Conservation (phyloP, 495 filamentous ascomycete genomes). For the Hyaloscypha variabilis region DNA sequence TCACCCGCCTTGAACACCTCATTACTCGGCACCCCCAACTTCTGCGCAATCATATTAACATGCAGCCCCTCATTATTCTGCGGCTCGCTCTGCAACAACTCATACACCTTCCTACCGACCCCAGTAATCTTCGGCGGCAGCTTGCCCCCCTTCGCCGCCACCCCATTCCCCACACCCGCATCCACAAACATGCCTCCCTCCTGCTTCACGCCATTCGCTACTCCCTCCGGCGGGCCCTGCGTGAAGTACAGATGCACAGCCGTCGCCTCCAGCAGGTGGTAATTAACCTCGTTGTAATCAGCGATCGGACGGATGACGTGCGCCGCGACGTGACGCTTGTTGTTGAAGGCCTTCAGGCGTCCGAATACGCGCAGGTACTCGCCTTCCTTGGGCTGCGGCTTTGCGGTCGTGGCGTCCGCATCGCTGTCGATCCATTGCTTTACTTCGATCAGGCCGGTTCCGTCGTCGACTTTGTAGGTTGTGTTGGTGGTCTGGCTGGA, state of each 20-base stretch:
- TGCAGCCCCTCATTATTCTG: conserved; percentile 82
- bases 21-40: conserved; percentile 58
- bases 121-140: conserved; percentile 52
- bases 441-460: conserved; percentile 88
- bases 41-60: conserved; percentile 69
- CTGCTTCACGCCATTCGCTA: conserved; percentile 37
- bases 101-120: conserved; percentile 67
- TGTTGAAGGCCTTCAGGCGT: conserved; percentile 73
- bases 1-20: conserved; percentile 78
- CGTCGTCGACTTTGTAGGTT: conserved; percentile 93
- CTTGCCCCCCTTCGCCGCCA: conserved; percentile 31
- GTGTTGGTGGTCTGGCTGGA: conserved; percentile 85
- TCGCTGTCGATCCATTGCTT: conserved; percentile 86
- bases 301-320: conserved; percentile 76
- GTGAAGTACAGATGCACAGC: conserved; percentile 85
- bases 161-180: conserved; percentile 33
- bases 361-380: conserved; percentile 85
- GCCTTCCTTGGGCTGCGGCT: conserved; percentile 50
- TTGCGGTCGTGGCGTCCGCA: conserved; percentile 48
- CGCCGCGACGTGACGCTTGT: conserved; percentile 78
- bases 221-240: conserved; percentile 62
- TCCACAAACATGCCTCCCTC: conserved; percentile 56
- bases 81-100: conserved; percentile 60
- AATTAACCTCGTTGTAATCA: conserved; percentile 89
- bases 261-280: conserved; percentile 86